A percentile compares a stretch with the other conserved stretches of the same genome.
Conservation (phyloP, 176 grass and related monocot species). For the Pontederia paniculata region DNA sequence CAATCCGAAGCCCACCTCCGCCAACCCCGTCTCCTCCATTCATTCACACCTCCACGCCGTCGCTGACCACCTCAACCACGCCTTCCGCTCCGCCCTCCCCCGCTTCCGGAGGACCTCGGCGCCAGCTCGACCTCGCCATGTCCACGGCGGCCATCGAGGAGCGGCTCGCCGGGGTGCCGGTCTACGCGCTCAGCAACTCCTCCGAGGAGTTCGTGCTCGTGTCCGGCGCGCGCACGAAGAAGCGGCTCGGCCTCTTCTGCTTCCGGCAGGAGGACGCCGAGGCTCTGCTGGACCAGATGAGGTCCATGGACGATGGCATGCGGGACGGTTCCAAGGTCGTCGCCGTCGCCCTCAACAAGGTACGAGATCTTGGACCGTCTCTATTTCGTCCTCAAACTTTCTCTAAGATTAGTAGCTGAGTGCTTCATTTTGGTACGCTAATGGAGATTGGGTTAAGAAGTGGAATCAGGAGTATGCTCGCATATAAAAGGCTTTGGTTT, state of each 20-base stretch:
- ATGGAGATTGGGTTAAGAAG: too few relatives aligned
- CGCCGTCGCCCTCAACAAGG: slow-evolving; percentile 62
- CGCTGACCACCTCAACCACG: neutral
- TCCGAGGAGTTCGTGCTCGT: slow-evolving; percentile 59
- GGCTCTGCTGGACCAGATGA: slow-evolving; percentile 47
- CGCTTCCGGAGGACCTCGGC: slow-evolving; percentile 12
- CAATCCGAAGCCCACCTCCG: slow-evolving; percentile 32
- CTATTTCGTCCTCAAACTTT: neutral
- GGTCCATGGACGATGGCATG: slow-evolving; percentile 34
- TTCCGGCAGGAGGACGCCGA: slow-evolving; percentile 49
- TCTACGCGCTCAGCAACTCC: slow-evolving; percentile 59
- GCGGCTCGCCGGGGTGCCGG: slow-evolving; percentile 58
- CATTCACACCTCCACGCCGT: neutral
- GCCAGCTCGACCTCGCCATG: slow-evolving; percentile 3
- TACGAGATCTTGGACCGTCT: neutral
- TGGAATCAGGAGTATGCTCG: too few relatives aligned
- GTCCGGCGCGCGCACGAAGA: slow-evolving; percentile 9
- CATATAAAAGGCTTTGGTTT: too few relatives aligned
- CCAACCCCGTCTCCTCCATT: neutral
- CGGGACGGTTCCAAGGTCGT: slow-evolving; percentile 44
- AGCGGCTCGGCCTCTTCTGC: slow-evolving; percentile 51
- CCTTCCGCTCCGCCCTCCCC: neutral
- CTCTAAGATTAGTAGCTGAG: too few relatives aligned
- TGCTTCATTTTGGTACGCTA: too few relatives aligned
- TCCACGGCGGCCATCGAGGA: slow-evolving; percentile 35